Percentiles rank a stretch among this genome's conserved stretches.
Evolutionary conservation across 192 early-diverging fungal species (phyloP).

Genomic region (Helicostylum pulchrum): DNA sequence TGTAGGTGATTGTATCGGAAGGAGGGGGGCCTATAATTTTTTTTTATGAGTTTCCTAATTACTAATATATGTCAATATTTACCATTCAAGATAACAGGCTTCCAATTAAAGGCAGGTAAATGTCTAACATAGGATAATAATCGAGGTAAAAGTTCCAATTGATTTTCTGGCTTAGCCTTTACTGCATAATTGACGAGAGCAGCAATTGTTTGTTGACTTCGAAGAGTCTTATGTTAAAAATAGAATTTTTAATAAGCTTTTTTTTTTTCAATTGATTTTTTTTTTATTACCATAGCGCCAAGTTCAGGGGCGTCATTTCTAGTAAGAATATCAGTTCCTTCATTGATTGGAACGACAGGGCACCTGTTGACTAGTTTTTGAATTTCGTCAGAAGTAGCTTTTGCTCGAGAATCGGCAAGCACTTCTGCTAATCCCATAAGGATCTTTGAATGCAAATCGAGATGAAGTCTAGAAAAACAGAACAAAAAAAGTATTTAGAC

Average conservation of each 20-base stretch:
- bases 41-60: neutral
- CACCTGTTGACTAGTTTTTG: slow-evolving; percentile 39
- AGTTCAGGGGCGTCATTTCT: slow-evolving; percentile 11
- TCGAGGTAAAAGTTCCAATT: slow-evolving; percentile 23
- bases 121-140: slow-evolving; percentile 31
- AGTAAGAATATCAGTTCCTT: slow-evolving; percentile 20
- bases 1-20: slow-evolving; percentile 41
- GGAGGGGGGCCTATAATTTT: slow-evolving; percentile 26
- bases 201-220: slow-evolving; percentile 31
- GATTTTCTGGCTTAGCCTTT: slow-evolving; percentile 25
- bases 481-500: neutral
- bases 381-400: slow-evolving; percentile 41
- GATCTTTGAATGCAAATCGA: slow-evolving; percentile 54
- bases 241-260: slow-evolving; percentile 1
- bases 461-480: slow-evolving; percentile 41
- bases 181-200: slow-evolving; percentile 30
- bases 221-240: slow-evolving; percentile 27
- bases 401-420: slow-evolving; percentile 43
- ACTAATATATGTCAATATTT: neutral
- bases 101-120: slow-evolving; percentile 31
- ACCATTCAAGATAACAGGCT: slow-evolving; percentile 30
- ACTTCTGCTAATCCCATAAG: slow-evolving; percentile 50
- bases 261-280: neutral
- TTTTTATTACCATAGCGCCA: slow-evolving; percentile 22
- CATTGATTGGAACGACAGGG: slow-evolving; percentile 29